A percentile compares a stretch with the other conserved stretches of the same genome.
Conservation (phyloP, 371 early-diverging fungal genomes). For the Actinomucor elegans region DNA sequence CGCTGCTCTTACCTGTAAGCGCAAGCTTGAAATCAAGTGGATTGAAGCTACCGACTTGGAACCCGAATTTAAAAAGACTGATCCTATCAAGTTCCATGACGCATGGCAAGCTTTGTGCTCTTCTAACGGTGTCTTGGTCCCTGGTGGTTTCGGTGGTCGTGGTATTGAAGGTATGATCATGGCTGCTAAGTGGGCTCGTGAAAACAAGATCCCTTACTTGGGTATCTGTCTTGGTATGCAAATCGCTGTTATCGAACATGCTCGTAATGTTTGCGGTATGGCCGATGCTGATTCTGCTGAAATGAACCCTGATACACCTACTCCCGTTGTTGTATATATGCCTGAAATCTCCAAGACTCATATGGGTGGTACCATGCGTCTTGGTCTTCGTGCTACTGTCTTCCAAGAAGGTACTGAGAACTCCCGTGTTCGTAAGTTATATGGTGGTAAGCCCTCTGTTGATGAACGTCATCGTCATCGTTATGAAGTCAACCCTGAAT, state of each 20-base stretch:
- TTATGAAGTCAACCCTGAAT: conserved; percentile 96
- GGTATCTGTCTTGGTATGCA: conserved; percentile 99
- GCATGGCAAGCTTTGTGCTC: conserved; percentile 88
- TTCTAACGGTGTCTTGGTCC: conserved; percentile 95
- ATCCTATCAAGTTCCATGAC: conserved; percentile 92
- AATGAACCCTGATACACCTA: conserved; percentile 67
- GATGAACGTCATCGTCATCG: conserved; percentile 98
- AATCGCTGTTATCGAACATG: conserved; percentile 98
- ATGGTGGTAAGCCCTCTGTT: conserved; percentile 64
- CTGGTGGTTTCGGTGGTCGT: conserved; percentile 99
- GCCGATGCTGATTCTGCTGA: conserved; percentile 85
- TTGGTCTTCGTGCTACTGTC: conserved; percentile 87
- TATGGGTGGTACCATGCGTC: conserved; percentile 96
- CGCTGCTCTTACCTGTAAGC: conserved; percentile 81
- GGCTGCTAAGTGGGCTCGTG: conserved; percentile 97
- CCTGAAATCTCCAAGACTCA: conserved; percentile 92
- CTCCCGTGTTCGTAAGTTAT: conserved; percentile 65
- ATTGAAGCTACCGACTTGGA: conserved; percentile 95
- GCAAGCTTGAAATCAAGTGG: conserved; percentile 88
- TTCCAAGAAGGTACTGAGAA: conserved; percentile 73
- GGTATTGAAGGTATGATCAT: conserved; percentile 97
- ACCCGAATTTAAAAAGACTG: conserved; percentile 59
- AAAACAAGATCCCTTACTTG: conserved; percentile 96
- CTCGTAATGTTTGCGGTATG: conserved; percentile 91
- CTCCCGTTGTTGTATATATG: conserved; percentile 94